Evolutionary conservation across 2,329 filamentous ascomycete genomes (phyloP), one percentile per base, ranked within the genome.

Genomic region (Thelonectria blattea): DNA sequence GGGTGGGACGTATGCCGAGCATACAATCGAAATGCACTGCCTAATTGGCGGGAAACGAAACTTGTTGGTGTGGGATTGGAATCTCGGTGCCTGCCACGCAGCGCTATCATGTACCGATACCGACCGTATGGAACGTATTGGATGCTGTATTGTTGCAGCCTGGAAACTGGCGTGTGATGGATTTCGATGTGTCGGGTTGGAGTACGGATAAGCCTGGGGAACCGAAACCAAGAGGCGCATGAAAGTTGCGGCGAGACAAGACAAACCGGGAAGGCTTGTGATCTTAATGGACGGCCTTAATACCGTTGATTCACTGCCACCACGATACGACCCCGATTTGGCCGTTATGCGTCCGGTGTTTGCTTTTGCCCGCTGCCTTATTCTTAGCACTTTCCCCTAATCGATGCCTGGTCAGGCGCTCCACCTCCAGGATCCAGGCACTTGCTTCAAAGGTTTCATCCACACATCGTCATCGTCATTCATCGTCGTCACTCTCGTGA

Each of bases 1-100:
- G 75, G 62, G 76, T 77, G 54, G 80, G 80, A 58, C 76, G 77
- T 60, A 84, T 75, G 75, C 82, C 83, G 70, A 83, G 74, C 82
- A 85, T 85, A 66, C 78, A 79, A 69, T n/a, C n/a, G n/a, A n/a
- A n/a, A n/a, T 57, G 58, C 45, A 37, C 27, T 48, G 65, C 56
- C 66, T 61, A 39, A 55, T 41, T 55, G 41, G 67, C 52, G 62
- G 60, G 50, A 42, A 52, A 51, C n/a, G 45, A 45, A 30, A 47
- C 22, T 22, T 47, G 11, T n/a, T n/a, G 22, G n/a, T 39, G 51
- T 45, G 52, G 34, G 20, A 50, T 49, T 49, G 56, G 52, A 54
- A 56, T 50, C 50, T 37, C 58, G 53, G 18, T 51, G 32, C 52
- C 47, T 62, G 57, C 22, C 22, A 7, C n/a, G n/a, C n/a, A n/a